phyloP scores from a whole-genome alignment of 192 early-diverging fungal species.

The Pecoramyces ruminantium region DNA sequence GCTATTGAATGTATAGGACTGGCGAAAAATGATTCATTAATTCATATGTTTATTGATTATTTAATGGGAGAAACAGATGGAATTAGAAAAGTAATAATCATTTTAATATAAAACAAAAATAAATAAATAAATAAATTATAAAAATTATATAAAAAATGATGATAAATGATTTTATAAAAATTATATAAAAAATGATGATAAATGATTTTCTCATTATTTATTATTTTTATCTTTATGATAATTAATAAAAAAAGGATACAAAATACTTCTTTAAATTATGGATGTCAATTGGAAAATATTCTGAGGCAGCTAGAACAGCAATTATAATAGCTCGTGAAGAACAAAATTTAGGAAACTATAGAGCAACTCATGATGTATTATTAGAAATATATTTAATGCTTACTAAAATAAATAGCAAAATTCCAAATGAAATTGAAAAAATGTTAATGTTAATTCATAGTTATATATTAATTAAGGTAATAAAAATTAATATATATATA shows the following conservation, averaged over 20 bases:
- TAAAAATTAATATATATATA: too few relatives aligned
- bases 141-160: too few relatives aligned
- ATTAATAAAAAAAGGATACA: constrained; percentile 21
- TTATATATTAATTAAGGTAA: constrained; percentile 39
- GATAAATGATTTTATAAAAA: too few relatives aligned
- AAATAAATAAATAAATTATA: too few relatives aligned
- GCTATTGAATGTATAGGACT: constrained; percentile 32
- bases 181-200: too few relatives aligned
- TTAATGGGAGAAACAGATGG: constrained; percentile 40
- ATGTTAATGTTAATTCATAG: constrained; percentile 42
- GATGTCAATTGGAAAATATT: constrained; percentile 31
- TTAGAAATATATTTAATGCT: constrained; percentile 30
- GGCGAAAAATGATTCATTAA: constrained; percentile 28
- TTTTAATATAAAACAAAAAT: too few relatives aligned
- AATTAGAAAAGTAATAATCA: constrained; percentile 23
- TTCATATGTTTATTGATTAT: constrained; percentile 34
- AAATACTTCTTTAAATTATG: constrained; percentile 45
- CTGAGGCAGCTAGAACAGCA: constrained; percentile 32
- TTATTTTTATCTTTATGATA: too few relatives aligned
- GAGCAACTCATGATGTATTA: constrained; percentile 30
- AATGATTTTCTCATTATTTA: too few relatives aligned
- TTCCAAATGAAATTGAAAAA: constrained; percentile 27
- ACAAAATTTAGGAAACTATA: constrained; percentile 30
- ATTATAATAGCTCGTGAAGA: constrained; percentile 40
- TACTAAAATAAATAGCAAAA: constrained; percentile 9